Base-by-base conservation (phyloP, 1,284 basidiomycete species). In the Trichosporon inkin region DNA sequence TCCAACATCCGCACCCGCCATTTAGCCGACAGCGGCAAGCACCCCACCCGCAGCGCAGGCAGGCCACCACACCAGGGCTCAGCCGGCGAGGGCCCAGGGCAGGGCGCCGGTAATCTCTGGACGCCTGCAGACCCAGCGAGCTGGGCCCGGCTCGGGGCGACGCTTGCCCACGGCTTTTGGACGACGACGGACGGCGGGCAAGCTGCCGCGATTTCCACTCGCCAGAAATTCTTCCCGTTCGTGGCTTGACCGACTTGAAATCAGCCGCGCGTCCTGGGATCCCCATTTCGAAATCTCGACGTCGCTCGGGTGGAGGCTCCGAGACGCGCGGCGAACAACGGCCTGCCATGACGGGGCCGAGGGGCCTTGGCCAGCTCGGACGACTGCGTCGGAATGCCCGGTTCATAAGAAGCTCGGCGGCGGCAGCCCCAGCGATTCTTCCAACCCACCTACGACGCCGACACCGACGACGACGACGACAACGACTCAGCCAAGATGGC, bases 201-300 rank as follows among this genome's bases (percentile, higher is more conserved):
- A 6, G 22, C 13, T 32, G 8, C 16, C 16, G 8, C 3, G 22
- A 49, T 49, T 49, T 13, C 44, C 24, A 49, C 24, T 49, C 22
- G 28, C 22, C 14, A 19, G 22, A n/a, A 4, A 49, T 49, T 49
- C 44, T 49, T 49, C 44, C 44, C 44, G 44, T 49, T 49, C 44
- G 44, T 49, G 44, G 44, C 44, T 49, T 28, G 44, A 3, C 24
- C 24, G 28, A 32, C 41, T 49, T 49, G 44, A 49, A 49, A 49
- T 49, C 22, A 22, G 24, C 44, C 44, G 44, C 19, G 13, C 28
- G 24, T 13, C 24, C 2, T 28, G 44, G 13, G 14, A 22, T 13
- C 16, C 22, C n/a, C 44, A 49, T 49, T 49, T 49, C 44, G 28
- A 17, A 49, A 44, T 44, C 40, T 24, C 20, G 24, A 24, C 16